Evolutionary conservation across 73 alveolate species (phyloP).

Genomic region (Effrenium voratum): DNA sequence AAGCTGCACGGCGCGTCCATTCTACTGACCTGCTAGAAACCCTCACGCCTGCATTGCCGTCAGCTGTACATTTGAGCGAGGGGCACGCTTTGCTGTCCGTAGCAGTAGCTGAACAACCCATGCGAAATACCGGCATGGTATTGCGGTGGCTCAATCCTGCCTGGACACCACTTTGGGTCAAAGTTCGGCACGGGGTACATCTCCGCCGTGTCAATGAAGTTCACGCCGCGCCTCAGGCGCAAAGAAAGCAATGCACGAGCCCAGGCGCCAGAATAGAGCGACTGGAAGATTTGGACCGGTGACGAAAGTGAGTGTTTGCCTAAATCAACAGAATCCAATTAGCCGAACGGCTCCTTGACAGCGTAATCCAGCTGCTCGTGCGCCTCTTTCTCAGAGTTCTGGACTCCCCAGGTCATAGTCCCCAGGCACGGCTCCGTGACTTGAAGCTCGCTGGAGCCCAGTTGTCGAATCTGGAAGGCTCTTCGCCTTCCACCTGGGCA

Average conservation of each 20-base stretch:
- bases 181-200: constrained; percentile 94
- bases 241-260: not conserved
- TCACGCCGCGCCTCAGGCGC: constrained; percentile 58
- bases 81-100: too few relatives aligned
- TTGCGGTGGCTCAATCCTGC: too few relatives aligned
- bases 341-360: constrained; percentile 51
- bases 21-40: too few relatives aligned
- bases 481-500: too few relatives aligned
- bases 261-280: not conserved
- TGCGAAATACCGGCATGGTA: too few relatives aligned
- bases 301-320: not conserved
- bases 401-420: constrained; percentile 94
- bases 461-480: constrained; percentile 56
- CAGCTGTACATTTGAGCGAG: too few relatives aligned
- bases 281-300: not conserved
- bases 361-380: constrained; percentile 86
- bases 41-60: too few relatives aligned
- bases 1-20: too few relatives aligned
- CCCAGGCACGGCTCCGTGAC: constrained; percentile 86
- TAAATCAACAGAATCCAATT: not conserved
- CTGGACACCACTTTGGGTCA: constrained; percentile 92
- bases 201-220: constrained; percentile 94
- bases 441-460: constrained; percentile 57
- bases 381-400: constrained; percentile 91
- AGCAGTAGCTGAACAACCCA: too few relatives aligned